phyloP scores from a whole-genome alignment of 139 green algal species.

The Chlamydomonas applanata region DNA sequence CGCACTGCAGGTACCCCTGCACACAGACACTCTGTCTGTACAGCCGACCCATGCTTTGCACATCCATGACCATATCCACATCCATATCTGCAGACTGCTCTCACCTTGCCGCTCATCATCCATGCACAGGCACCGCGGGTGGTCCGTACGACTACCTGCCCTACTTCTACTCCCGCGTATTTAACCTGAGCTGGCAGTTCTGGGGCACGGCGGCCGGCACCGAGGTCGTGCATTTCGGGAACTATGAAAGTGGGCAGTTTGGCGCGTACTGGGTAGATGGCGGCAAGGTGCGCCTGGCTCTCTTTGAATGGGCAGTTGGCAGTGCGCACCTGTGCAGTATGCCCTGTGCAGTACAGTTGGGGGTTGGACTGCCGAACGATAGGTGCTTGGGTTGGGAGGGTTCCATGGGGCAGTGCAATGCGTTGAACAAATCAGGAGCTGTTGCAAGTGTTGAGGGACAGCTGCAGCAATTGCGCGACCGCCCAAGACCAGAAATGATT shows the following conservation, averaged over 20 bases:
- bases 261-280: conserved; percentile 1
- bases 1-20: too few species aligned
- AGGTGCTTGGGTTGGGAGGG: too few species aligned
- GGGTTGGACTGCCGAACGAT: background rate
- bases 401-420: too few species aligned
- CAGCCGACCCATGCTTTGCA: too few species aligned
- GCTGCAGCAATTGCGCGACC: background rate
- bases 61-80: background rate
- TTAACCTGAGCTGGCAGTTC: conserved; percentile 84
- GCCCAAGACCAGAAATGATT: too few species aligned
- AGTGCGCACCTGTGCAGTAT: background rate
- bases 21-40: too few species aligned
- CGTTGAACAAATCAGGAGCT: too few species aligned
- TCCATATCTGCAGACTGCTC: background rate
- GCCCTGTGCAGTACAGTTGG: background rate
- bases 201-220: conserved; percentile 61
- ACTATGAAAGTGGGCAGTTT: conserved; percentile 19
- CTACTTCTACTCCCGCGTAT: conserved; percentile 94
- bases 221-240: conserved; percentile 55
- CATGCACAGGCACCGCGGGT: conserved; percentile 26
- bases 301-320: background rate
- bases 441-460: too few species aligned
- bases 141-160: conserved; percentile 88
- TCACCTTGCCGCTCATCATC: background rate
- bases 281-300: conserved; percentile 2